These are phyloP conservation scores for Favolaschia claudopus DNA, from an alignment of 768 basidiomycete genomes.

Conservation along the genomic window DNA sequence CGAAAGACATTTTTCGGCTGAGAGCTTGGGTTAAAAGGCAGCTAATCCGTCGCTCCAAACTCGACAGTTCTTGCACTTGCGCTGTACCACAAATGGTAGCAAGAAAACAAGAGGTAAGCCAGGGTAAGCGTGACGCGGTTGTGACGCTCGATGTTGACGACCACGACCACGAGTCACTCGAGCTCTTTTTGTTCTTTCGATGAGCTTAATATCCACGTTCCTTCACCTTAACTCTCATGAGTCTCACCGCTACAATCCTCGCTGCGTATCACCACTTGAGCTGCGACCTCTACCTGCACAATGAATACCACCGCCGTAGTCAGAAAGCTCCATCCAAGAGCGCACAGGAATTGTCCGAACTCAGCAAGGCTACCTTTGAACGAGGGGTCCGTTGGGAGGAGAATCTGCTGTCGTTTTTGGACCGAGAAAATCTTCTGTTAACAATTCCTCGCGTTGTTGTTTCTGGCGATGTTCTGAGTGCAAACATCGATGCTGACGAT, in stretches of 20 bases:
- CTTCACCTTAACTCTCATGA: slow-evolving; percentile 30
- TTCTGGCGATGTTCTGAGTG: slow-evolving; percentile 41
- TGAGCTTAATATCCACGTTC: background rate
- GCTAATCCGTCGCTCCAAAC: no score
- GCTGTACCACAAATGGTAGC: no score
- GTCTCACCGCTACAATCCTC: slow-evolving; percentile 55
- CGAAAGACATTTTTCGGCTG: no score
- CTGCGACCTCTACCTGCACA: slow-evolving; percentile 57
- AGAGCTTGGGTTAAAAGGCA: no score
- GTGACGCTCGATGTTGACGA: no score
- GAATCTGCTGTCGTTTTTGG: slow-evolving; percentile 50
- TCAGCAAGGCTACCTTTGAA: slow-evolving; percentile 47
- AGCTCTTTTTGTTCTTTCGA: no score
- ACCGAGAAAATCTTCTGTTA: slow-evolving; percentile 47
- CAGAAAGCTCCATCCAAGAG: slow-evolving; percentile 1
- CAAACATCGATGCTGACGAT: slow-evolving; percentile 52
- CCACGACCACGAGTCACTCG: no score
- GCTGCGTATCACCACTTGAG: slow-evolving; percentile 53
- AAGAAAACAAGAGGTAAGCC: no score
- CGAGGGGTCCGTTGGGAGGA: slow-evolving; percentile 57
- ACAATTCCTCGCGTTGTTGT: slow-evolving; percentile 47
- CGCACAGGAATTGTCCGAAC: slow-evolving; percentile 34
- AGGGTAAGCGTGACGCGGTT: no score
- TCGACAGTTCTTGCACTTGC: no score
- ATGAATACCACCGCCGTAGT: slow-evolving; percentile 42